Base-by-base conservation (phyloP, 2,329 filamentous ascomycete species). In the Cladorrhinum sp. region DNA sequence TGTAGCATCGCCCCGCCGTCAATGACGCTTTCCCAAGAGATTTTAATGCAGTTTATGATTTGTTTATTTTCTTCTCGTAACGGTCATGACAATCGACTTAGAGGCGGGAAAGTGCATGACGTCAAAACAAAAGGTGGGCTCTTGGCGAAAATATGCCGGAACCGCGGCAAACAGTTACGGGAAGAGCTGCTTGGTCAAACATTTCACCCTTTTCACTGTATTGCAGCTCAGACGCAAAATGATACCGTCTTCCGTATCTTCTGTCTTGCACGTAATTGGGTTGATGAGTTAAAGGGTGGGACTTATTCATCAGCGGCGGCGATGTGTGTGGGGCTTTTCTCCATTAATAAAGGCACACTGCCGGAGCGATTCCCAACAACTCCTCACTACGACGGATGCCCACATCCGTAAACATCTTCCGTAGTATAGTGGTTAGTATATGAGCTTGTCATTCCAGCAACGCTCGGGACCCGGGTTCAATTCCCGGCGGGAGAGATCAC, bases 391-490 rank as follows among this genome's bases (percentile, higher is more conserved):
- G 18, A 49, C 54, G 42, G 39, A 36, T 49, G 54, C 23, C 9
- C 54, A 57, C 54, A 28, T 23, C 24, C 42, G 54, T 49, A 55
- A 28, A 33, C 33, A 36, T 57, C 54, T 57, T 57, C 54, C 54
- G 54, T 57, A 57, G 54, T 57, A 57, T 57, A 57, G 54, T 57
- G 54, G 54, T 57, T 39, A 57, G 54, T 57, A 57, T 57, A 39
- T 57, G 54, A 57, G 54, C 54, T 57, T 57, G 54, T 57, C 54
- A 57, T 14, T 12, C n/a, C 39, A 57, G 49, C 36, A 57, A 57
- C 54, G 54, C 54, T 57, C 54, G 54, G 42, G 54, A 57, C 54
- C 54, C 54, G 54, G 54, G 54, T 57, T 57, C 54, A 57, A 57
- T 57, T 57, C 54, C 54, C 54, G 54, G 54, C 54, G 54, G 54